Conservation (phyloP, 1,284 basidiomycete genomes). For the Paramarasmius palmivorus region DNA sequence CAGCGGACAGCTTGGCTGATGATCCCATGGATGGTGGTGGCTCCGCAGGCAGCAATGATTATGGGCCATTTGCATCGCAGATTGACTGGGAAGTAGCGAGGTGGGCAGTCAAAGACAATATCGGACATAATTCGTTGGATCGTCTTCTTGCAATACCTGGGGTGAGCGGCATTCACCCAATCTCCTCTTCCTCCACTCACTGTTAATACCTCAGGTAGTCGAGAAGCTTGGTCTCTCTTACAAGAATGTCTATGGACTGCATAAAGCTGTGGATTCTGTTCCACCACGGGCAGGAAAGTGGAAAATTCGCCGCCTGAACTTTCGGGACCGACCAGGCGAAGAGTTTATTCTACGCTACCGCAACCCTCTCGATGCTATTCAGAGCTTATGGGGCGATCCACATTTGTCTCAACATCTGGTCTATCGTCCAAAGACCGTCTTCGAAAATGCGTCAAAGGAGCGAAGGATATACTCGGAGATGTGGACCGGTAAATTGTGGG, state of each 20-base stretch:
- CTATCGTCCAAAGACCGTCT: conserved; percentile 6
- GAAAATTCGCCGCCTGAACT: conserved; percentile 6
- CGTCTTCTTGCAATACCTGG: too few relatives aligned
- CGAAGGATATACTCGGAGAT: conserved; percentile 20
- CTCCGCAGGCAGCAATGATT: too few relatives aligned
- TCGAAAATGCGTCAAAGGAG: background rate
- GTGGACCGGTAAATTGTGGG: conserved; percentile 23
- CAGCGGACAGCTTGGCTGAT: too few relatives aligned
- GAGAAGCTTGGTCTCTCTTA: conserved; percentile 10
- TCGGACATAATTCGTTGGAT: too few relatives aligned
- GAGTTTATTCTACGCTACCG: conserved; percentile 16
- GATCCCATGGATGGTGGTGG: too few relatives aligned
- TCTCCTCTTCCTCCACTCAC: too few relatives aligned
- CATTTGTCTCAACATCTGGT: conserved; percentile 12
- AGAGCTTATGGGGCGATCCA: conserved; percentile 18
- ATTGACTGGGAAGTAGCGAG: too few relatives aligned
- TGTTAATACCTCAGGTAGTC: background rate
- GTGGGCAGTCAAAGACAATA: too few relatives aligned
- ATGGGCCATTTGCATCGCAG: too few relatives aligned
- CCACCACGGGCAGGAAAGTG: conserved; percentile 7
- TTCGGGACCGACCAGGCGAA: conserved; percentile 10
- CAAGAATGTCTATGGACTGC: background rate
- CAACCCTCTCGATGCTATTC: conserved; percentile 18
- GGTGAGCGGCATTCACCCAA: too few relatives aligned
- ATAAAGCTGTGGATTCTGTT: conserved; percentile 8